Percentiles rank a stretch among this genome's conserved stretches.
Evolutionary conservation across 495 filamentous ascomycete genomes (phyloP).

Genomic region (Xylaria bambusicola): DNA sequence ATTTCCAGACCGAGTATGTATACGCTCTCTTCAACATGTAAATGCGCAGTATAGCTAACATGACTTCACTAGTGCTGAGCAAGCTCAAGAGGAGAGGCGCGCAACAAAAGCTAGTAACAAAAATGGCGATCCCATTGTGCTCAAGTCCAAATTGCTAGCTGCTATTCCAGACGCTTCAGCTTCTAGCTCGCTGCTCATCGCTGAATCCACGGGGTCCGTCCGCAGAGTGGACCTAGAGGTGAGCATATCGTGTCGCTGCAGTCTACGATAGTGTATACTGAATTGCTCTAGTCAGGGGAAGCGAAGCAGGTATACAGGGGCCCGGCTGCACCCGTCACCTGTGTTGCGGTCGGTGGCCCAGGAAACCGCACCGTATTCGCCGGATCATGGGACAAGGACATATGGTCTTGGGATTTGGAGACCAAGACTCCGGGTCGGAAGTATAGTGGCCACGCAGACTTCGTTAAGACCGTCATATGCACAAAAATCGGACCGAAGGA

Average conservation of each 20-base stretch:
- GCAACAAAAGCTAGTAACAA: conserved; percentile 79
- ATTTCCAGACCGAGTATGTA: conserved; percentile 89
- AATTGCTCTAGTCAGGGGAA: conserved; percentile 30
- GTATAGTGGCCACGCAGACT: conserved; percentile 83
- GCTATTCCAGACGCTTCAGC: conserved; percentile 67
- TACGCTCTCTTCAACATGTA: conserved; percentile 18
- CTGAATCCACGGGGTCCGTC: conserved; percentile 79
- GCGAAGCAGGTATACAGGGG: conserved; percentile 62
- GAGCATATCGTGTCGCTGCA: conserved; percentile 40
- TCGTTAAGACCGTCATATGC: conserved; percentile 76
- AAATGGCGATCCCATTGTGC: conserved; percentile 74
- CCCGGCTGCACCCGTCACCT: conserved; percentile 76
- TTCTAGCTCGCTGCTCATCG: conserved; percentile 65
- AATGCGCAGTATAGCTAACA: conserved; percentile 13
- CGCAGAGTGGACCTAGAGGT: conserved; percentile 75
- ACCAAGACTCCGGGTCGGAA: conserved; percentile 53
- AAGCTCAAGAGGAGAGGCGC: conserved; percentile 71
- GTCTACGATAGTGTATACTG: not conserved
- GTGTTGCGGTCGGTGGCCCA: conserved; percentile 65
- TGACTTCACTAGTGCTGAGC: conserved; percentile 57
- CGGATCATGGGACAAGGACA: conserved; percentile 88
- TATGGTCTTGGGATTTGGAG: conserved; percentile 77
- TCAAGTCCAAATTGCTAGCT: conserved; percentile 85
- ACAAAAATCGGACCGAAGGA: conserved; percentile 58
- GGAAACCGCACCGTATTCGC: conserved; percentile 68